Evolutionary conservation across 208 protist species (phyloP).

Genomic region (Acanthamoeba healyi): DNA sequence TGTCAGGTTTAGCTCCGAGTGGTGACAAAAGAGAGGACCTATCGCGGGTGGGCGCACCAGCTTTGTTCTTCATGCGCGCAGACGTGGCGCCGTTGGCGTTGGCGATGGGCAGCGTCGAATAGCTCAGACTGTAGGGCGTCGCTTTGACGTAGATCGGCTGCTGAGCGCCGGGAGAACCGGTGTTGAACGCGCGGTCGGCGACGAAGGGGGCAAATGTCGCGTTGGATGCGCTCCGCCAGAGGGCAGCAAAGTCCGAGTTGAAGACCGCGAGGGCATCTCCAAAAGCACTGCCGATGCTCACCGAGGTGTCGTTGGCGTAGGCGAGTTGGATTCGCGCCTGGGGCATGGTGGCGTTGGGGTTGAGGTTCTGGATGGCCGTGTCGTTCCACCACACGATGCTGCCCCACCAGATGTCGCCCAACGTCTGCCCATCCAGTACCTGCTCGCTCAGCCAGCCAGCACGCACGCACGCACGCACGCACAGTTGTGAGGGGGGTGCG

Average conservation of each 20-base stretch:
- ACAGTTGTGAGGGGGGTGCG: no score
- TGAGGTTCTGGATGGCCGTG: constrained; percentile 19
- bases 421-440: neutral
- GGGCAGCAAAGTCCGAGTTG: neutral
- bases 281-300: neutral
- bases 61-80: neutral
- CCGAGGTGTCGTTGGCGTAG: neutral
- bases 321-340: neutral
- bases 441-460: no score
- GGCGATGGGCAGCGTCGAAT: neutral
- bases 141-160: neutral
- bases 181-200: neutral
- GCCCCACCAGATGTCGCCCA: neutral
- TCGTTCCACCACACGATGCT: constrained; percentile 2
- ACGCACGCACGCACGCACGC: no score
- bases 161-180: neutral
- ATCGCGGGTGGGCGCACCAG: neutral
- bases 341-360: neutral
- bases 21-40: neutral
- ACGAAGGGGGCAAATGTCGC: no score
- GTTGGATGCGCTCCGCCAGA: neutral
- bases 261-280: neutral
- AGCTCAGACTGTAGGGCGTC: neutral
- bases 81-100: neutral
- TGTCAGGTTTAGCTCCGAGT: no score